phyloP scores from a whole-genome alignment of 257 asterid genomes.

The Capsicum rhomboideum region DNA sequence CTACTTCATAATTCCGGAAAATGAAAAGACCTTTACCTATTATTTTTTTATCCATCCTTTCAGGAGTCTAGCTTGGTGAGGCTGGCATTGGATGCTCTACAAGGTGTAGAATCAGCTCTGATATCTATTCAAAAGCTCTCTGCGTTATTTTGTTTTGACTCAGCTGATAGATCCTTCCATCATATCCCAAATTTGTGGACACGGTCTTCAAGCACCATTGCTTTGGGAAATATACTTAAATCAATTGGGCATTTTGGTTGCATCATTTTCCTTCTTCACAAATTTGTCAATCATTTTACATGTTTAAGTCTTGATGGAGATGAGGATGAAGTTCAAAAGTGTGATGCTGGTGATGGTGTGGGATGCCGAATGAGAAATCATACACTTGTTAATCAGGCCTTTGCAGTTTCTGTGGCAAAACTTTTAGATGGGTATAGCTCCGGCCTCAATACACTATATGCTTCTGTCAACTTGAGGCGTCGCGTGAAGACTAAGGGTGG shows the following conservation, averaged over 20 bases:
- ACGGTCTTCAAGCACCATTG: conserved; percentile 67
- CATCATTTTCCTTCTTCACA: conserved; percentile 54
- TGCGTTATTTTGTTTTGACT: conserved; percentile 43
- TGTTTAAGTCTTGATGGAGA: conserved; percentile 30
- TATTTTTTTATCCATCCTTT: not conserved
- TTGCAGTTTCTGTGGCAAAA: conserved; percentile 81
- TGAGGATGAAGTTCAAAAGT: conserved; percentile 14
- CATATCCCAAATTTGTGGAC: conserved; percentile 73
- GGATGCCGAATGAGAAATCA: conserved; percentile 11
- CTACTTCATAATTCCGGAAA: not conserved
- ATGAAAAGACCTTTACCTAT: not conserved
- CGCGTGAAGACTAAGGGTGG: conserved; percentile 33
- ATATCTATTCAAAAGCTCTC: conserved; percentile 56
- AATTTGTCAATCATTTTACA: conserved; percentile 58
- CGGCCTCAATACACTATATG: conserved; percentile 67
- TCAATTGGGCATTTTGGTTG: conserved; percentile 82
- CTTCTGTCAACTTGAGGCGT: conserved; percentile 71
- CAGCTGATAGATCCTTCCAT: conserved; percentile 82
- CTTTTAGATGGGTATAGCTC: conserved; percentile 67
- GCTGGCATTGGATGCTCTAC: conserved; percentile 80
- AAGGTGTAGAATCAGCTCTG: conserved; percentile 81
- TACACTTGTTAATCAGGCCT: conserved; percentile 83
- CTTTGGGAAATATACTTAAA: conserved; percentile 68
- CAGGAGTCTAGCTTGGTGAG: conserved; percentile 94
- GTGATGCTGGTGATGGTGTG: conserved; percentile 20